Base-by-base conservation (phyloP, 2,329 filamentous ascomycete species). In the Scedosporium boydii region DNA sequence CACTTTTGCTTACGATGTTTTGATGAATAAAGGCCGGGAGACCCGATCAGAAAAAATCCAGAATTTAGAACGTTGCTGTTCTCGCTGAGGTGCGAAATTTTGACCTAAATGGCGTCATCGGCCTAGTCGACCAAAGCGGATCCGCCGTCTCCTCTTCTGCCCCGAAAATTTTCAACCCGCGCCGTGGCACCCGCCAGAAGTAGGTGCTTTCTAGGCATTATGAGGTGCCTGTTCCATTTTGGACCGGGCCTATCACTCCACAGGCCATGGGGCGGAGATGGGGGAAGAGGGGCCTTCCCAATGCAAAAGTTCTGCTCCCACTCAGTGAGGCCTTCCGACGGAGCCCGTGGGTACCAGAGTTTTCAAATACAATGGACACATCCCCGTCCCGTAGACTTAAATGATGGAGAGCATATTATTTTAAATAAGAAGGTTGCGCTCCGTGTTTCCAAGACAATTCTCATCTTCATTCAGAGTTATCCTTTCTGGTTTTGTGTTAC, bases 61-160 rank as follows among this genome's bases (percentile, higher is more conserved):
- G 29, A 34, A 29, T 29, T 29, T 29, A 29, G 3, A 10, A 12
- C 10, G 34, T 10, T 38, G 44, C 16, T 6, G 6, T n/a, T 18
- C n/a, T 48, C 44, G 16, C 44, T 4, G n/a, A 4, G 14, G 44
- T 48, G 44, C 44, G 14, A 48, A 48, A 48, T 55, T 55, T 55
- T 55, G 51, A 55, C 51, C 23, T n/a, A 27, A 55, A 55, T 55
- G 51, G 51, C 51, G 51, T 55, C 51, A 55, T 55, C 51, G 51
- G 51, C 51, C 51, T 23, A 55, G 51, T 55, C 23, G 23, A 14
- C 51, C 51, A 23, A 55, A 55, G 51, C 51, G 51, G 51, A 23
- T 26, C 51, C 51, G 18, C 51, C 51, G 51, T 26, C 34, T 38
- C 34, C 34, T 38, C 34, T 38, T 12, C 10, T n/a, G 44, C 23